These are phyloP conservation scores for Echria macrotheca DNA, from an alignment of 495 filamentous ascomycete genomes.

Conservation along the genomic window DNA sequence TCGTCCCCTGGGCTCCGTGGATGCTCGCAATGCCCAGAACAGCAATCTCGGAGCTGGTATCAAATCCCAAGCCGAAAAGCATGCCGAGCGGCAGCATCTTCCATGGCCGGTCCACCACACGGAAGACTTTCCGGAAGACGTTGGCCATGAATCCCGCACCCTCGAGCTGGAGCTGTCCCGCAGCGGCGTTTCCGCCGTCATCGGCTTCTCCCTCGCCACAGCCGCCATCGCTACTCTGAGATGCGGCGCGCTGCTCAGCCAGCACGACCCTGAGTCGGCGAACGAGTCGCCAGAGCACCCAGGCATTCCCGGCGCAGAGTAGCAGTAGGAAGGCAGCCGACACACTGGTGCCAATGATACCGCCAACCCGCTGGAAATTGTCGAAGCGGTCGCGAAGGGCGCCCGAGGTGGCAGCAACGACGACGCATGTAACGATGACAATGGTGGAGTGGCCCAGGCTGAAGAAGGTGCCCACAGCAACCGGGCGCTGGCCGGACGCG, in stretches of 20 bases:
- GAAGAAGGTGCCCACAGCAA: conserved; percentile 95
- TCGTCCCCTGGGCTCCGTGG: conserved; percentile 76
- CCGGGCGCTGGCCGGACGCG: conserved; percentile 76
- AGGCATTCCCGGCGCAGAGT: conserved; percentile 76
- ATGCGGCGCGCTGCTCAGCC: conserved; percentile 19
- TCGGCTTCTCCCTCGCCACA: conserved; percentile 7
- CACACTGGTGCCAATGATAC: conserved; percentile 80
- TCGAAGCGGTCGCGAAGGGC: conserved; percentile 75
- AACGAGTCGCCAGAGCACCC: conserved; percentile 74
- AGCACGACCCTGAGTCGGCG: conserved; percentile 60
- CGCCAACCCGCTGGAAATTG: conserved; percentile 72
- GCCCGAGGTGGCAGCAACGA: conserved; percentile 83
- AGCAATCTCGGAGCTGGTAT: conserved; percentile 92
- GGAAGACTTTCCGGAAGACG: conserved; percentile 72
- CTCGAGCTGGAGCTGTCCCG: conserved; percentile 62
- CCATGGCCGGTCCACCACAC: conserved; percentile 84
- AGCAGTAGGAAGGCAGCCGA: conserved; percentile 76
- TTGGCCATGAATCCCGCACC: conserved; percentile 69
- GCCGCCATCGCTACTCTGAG: conserved; percentile 11
- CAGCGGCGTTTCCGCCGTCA: conserved; percentile 36
- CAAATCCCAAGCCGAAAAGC: conserved; percentile 90
- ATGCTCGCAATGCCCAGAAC: conserved; percentile 85
- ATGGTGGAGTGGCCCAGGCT: conserved; percentile 91
- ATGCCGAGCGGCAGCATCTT: conserved; percentile 95
- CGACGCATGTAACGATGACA: conserved; percentile 83